Evolutionary conservation across 495 filamentous ascomycete species (phyloP), one percentile per base, ranked within the genome.

Genomic region (Apodospora peruviana): DNA sequence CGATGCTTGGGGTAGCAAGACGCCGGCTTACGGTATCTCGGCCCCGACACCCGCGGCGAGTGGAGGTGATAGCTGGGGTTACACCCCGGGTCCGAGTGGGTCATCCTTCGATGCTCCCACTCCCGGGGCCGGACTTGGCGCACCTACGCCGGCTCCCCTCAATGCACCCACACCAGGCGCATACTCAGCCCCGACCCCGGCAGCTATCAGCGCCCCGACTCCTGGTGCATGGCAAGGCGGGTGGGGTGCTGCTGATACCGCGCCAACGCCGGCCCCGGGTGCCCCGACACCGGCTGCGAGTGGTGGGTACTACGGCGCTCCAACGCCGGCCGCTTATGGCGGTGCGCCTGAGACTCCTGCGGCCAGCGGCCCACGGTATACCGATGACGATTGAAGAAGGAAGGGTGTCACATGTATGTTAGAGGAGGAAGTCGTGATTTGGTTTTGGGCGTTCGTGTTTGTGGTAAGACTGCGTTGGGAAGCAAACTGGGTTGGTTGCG

Each of bases 81-180:
- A 71, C 66, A 80, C 65, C 5, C 75, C 66, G 44, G 75, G 61
- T 21, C 60, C 67, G 10, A 80, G 84, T 43, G 84, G 85, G 18
- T 81, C 85, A 27, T 62, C 67, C 8, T 84, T 83, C 53, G 86
- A 89, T 43, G 86, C 87, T 5, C 88, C 88, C 5, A 93, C 89
- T 0, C 88, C 88, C 0, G 87, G 86, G 8, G 85, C 77, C 40
- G 69, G 73, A 14, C 62, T 81, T 25, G 81, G 77, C 24, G 87
- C 87, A 11, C 86, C 88, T 14, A 90, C 87, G 0, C 86, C 87
- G 0, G 83, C 79, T 27, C 81, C 75, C 17, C 71, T 81, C 47
- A 85, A 83, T 35, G 88, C 88, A 1, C 87, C 90, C 0, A 96
- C 91, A 0, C 91, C 91, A 0, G 85, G 87, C 55, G 79, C 83